Evolutionary conservation across 169 alveolate genomes (phyloP), one percentile per base, ranked within the genome.

Genomic region (Amoebophrya sp.): DNA sequence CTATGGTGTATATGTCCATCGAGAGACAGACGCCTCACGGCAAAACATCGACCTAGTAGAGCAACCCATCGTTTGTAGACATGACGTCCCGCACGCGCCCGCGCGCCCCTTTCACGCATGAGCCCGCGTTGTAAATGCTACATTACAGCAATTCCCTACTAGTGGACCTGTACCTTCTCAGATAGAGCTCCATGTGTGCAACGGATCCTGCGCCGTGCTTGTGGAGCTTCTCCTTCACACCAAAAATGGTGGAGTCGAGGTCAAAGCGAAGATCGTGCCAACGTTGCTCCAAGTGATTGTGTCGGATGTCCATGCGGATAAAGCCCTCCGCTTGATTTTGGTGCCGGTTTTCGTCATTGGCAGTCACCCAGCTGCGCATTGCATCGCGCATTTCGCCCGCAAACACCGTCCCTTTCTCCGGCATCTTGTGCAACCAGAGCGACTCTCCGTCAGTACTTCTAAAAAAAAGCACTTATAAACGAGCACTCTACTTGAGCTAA

Each of bases 131-230:
- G n/a, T n/a, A n/a, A n/a, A n/a, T n/a, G n/a, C n/a, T n/a, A n/a
- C n/a, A n/a, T n/a, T n/a, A n/a, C n/a, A n/a, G n/a, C n/a, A n/a
- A n/a, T n/a, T n/a, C n/a, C n/a, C n/a, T n/a, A n/a, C n/a, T n/a
- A n/a, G n/a, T 18, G 29, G 18, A 66, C 12, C 10, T 7, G 35
- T 25, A 66, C 83, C 83, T 66, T 25, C 83, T 66, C 83, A 66
- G 18, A 25, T 66, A 66, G 83, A 66, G 83, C 83, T 66, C 83
- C 83, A 66, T 66, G 83, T 66, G 83, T n/a, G 83, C 83, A 25
- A 66, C 83, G 35, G 32, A 7, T 18, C 83, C 83, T 2, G 83
- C 83, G 83, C 83, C 83, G 83, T 66, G 83, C 32, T 66, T 66
- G 83, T 66, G 83, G 38, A 66, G 83, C 18, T 66, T 66, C 18